phyloP scores from a whole-genome alignment of 2,329 filamentous ascomycete genomes.

The Parasarocladium wereldwijsianum region DNA sequence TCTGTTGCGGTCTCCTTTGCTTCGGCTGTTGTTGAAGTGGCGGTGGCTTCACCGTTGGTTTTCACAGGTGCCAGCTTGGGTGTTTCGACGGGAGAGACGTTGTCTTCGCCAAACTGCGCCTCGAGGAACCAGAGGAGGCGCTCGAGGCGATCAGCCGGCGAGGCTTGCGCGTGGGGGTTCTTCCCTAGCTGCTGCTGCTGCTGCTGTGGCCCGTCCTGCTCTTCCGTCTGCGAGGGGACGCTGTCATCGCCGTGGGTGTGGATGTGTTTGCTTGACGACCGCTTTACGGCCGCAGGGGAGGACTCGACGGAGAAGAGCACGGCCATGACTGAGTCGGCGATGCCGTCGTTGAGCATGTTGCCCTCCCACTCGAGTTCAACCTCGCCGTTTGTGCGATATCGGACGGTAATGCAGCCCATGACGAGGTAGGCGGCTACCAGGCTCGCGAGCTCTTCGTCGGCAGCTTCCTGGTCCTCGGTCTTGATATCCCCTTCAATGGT shows the following conservation, averaged over 20 bases:
- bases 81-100: constrained; percentile 60
- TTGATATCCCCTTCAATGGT: constrained; percentile 18
- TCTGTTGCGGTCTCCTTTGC: constrained; percentile 7
- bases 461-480: constrained; percentile 24
- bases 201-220: no score
- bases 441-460: constrained; percentile 48
- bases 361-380: constrained; percentile 94
- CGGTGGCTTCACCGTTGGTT: constrained; percentile 10
- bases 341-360: constrained; percentile 93
- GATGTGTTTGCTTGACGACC: constrained; percentile 24
- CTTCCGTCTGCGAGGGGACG: not conserved
- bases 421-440: constrained; percentile 48
- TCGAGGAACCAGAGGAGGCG: constrained; percentile 93
- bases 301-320: constrained; percentile 86
- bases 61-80: constrained; percentile 34
- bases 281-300: constrained; percentile 86
- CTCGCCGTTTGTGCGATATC: constrained; percentile 61
- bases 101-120: constrained; percentile 80
- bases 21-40: no score
- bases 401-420: constrained; percentile 84
- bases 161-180: constrained; percentile 62
- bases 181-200: no score
- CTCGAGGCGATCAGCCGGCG: constrained; percentile 62
- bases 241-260: constrained; percentile 13
- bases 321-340: constrained; percentile 93